These are phyloP conservation scores for Protea cynaroides DNA, from an alignment of 164 flowering plant genomes.

Conservation along the genomic window DNA sequence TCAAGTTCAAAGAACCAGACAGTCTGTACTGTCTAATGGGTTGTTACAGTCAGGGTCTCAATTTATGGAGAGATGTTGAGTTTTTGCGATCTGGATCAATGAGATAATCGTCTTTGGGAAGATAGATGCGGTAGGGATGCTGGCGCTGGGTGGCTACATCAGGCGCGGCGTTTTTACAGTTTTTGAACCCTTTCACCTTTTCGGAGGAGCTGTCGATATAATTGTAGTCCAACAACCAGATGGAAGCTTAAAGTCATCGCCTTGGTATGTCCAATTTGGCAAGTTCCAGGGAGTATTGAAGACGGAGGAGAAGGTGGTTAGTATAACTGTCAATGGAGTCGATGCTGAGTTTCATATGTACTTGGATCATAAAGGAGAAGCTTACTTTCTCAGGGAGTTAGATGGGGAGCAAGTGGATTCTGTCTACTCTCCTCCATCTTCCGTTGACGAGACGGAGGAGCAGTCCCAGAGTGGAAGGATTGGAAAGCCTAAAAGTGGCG, in stretches of 20 bases:
- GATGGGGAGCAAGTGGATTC: conserved; percentile 31
- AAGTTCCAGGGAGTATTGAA: conserved; percentile 96
- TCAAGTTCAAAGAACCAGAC: background rate
- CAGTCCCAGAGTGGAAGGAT: conserved; percentile 19
- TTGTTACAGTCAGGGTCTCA: background rate
- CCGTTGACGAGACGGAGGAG: conserved; percentile 59
- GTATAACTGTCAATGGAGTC: conserved; percentile 62
- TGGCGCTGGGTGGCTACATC: conserved; percentile 70
- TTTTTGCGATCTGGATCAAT: background rate
- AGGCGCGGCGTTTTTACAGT: conserved; percentile 66
- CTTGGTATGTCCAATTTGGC: conserved; percentile 95
- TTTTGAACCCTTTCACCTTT: conserved; percentile 87
- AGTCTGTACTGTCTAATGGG: background rate
- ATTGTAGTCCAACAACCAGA: conserved; percentile 89
- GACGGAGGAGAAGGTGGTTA: conserved; percentile 62
- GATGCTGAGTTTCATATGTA: conserved; percentile 76
- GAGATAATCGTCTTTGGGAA: background rate
- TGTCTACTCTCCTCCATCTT: conserved; percentile 33
- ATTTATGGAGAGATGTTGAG: conserved; percentile 8
- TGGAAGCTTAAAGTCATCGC: conserved; percentile 86
- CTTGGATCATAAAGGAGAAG: conserved; percentile 85
- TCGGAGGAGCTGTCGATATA: conserved; percentile 97
- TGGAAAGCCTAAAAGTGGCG: conserved; percentile 34
- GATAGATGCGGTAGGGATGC: conserved; percentile 69
- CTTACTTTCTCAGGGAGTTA: conserved; percentile 69